Conservation (phyloP, 2,329 filamentous ascomycete genomes). For the Diaporthe caulivora region DNA sequence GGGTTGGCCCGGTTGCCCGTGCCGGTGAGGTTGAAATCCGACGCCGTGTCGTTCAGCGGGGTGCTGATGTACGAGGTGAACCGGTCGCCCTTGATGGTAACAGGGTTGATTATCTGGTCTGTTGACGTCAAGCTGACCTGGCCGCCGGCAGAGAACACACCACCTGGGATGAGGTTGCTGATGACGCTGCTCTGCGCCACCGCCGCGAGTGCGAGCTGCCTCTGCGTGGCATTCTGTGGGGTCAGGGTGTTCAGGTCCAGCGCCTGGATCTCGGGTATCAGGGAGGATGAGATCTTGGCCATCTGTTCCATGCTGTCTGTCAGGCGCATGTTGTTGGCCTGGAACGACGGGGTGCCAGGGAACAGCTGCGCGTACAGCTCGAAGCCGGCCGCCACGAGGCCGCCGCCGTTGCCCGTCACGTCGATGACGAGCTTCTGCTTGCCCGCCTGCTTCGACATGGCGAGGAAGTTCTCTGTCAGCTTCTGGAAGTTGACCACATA, state of each 20-base stretch:
- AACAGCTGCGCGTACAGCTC: conserved; percentile 65
- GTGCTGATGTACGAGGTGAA: conserved; percentile 61
- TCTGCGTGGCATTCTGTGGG: conserved; percentile 44
- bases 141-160: conserved; percentile 56
- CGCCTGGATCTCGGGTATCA: conserved; percentile 42
- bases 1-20: conserved; percentile 55
- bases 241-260: conserved; percentile 46
- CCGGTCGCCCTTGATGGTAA: conserved; percentile 57
- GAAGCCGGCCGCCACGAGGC: conserved; percentile 59
- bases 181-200: conserved; percentile 57
- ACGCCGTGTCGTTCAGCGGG: conserved; percentile 51
- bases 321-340: conserved; percentile 63
- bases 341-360: conserved; percentile 62
- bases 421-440: conserved; percentile 75
- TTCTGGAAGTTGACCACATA: conserved; percentile 47
- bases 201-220: conserved; percentile 57
- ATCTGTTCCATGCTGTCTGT: conserved; percentile 60
- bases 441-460: conserved; percentile 55
- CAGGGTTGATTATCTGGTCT: conserved; percentile 49
- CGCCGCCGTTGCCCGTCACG: conserved; percentile 71
- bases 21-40: conserved; percentile 56
- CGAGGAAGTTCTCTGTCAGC: conserved; percentile 54
- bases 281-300: conserved; percentile 51
- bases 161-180: conserved; percentile 58
- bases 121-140: conserved; percentile 45